Base-by-base conservation (phyloP, 805 yeast species). In the Candida ficus region DNA sequence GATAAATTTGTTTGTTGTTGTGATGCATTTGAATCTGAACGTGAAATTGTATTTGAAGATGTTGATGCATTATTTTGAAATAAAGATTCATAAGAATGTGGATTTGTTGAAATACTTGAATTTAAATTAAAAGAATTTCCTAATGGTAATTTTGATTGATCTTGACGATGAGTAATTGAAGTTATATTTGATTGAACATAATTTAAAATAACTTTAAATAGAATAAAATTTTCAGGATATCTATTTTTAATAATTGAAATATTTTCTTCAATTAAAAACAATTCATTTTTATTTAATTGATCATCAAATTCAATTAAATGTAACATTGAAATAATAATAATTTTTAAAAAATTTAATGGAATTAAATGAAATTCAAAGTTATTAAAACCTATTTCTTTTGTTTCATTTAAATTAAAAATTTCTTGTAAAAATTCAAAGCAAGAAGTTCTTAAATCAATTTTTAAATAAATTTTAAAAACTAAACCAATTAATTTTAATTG, bases 321-420 rank as follows among this genome's bases (percentile, higher is more conserved):
- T 29, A 54, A 35, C 44, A 50, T 45, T 4, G 57, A 46, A 16
- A 56, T 38, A 7, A 56, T 43, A 17, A 45, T 40, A 19, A 51
- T 42, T 33, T 54, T 56, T 17, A 56, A 43, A 37, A 56, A 56
- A 37, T 56, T 56, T 13, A 56, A 25, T 12, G 60, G 60, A 10
- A 54, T 49, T 31, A 54, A 33, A 34, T 56, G 60, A 30, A 56
- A 54, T 31, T 56, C 58, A 48, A 56, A 56, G 35, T 48, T 56
- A 35, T 56, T 56, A 30, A 54, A 38, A 12, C 39, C 43, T 38
- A 52, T 38, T 47, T 47, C 44, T 42, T 53, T 32, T 30, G 47
- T 27, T 42, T 36, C 27, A 32, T 45, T 32, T 9, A 42, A 29
- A 13, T 31, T 39, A 17, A 19, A 21, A 17, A 45, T 39, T 16